Conservation (phyloP, 345 rosid species). For the Lepidium africanum region DNA sequence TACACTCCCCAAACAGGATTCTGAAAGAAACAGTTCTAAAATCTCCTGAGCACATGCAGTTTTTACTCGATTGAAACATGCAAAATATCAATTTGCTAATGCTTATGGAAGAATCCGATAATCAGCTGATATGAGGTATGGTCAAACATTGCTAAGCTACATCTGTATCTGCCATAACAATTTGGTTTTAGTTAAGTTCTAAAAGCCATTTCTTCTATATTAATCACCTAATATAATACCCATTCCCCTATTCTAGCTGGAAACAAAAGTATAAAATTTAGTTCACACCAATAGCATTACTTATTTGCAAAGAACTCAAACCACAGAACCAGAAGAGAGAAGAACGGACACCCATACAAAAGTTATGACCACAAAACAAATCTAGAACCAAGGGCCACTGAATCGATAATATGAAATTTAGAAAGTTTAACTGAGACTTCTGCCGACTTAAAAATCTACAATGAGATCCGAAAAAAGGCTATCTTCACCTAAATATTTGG, state of each 20-base stretch:
- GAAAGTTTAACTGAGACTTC: not conserved
- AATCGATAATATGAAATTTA: not conserved
- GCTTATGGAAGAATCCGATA: not conserved
- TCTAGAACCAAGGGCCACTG: constrained; percentile 13
- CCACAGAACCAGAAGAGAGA: not conserved
- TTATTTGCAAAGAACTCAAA: not conserved
- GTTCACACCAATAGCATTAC: not conserved
- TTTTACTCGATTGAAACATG: not conserved
- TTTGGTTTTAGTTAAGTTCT: not conserved
- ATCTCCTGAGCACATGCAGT: not conserved
- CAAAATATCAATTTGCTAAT: not conserved
- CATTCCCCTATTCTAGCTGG: not conserved
- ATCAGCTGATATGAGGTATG: not conserved
- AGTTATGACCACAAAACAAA: constrained; percentile 1
- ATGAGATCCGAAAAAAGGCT: not conserved
- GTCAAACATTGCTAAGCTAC: not conserved
- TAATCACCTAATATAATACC: not conserved
- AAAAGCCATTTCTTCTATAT: not conserved
- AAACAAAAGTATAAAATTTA: not conserved
- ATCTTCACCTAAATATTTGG: not conserved
- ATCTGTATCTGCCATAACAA: not conserved
- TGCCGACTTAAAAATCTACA: not conserved
- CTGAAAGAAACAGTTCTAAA: not conserved
- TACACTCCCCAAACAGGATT: not conserved
- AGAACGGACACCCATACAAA: not conserved